Evolutionary conservation across 148 eudicot genomes (phyloP).

Genomic region (Fagopyrum tataricum): DNA sequence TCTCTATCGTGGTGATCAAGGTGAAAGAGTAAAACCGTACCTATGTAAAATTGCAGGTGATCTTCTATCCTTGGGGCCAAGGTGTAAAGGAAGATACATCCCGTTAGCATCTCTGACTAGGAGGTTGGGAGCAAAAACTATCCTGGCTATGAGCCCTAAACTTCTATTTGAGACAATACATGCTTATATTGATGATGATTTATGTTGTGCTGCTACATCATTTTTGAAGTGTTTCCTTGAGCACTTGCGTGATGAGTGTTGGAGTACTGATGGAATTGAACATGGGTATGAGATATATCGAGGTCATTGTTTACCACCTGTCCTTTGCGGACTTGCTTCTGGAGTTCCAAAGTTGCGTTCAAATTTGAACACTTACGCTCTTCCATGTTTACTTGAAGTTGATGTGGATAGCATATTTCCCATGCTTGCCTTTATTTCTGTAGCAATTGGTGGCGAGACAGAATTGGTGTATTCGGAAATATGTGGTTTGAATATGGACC

Average conservation of each 20-base stretch:
- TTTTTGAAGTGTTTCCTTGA: conserved; percentile 93
- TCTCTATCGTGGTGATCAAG: conserved; percentile 40
- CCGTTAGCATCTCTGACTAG: conserved; percentile 82
- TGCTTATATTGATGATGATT: conserved; percentile 87
- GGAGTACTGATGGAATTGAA: conserved; percentile 80
- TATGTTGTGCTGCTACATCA: conserved; percentile 86
- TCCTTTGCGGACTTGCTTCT: conserved; percentile 78
- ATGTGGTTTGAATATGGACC: conserved; percentile 26
- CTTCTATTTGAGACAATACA: conserved; percentile 54
- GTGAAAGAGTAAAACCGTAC: conserved; percentile 38
- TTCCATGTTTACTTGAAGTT: conserved; percentile 75
- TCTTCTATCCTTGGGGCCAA: conserved; percentile 77
- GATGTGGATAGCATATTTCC: conserved; percentile 85
- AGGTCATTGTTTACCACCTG: conserved; percentile 65
- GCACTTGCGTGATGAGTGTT: conserved; percentile 80
- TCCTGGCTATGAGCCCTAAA: conserved; percentile 59
- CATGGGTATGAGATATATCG: conserved; percentile 67
- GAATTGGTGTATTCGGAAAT: conserved; percentile 34
- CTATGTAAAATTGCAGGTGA: conserved; percentile 52
- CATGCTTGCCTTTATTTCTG: conserved; percentile 61
- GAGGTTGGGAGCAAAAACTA: conserved; percentile 78
- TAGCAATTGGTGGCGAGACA: conserved; percentile 40
- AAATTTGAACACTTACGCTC: conserved; percentile 85
- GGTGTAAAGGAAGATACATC: conserved; percentile 93
- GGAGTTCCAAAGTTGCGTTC: conserved; percentile 77